A percentile compares a stretch with the other conserved stretches of the same genome.
Evolutionary conservation across 768 basidiomycete species (phyloP).

Genomic region (Psilocybe cubensis): DNA sequence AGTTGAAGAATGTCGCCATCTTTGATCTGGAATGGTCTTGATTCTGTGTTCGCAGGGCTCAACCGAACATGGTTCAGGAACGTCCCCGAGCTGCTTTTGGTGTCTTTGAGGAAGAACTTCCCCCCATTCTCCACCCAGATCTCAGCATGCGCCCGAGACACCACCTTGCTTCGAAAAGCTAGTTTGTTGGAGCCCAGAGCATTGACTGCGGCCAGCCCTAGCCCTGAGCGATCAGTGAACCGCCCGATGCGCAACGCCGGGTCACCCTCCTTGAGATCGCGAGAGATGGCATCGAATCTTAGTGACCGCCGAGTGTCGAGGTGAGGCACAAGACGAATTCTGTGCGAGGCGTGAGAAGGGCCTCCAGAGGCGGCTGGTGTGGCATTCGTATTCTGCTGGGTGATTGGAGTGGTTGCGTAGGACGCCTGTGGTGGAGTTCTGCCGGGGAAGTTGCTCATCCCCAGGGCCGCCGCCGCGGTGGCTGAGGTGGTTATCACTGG

Average conservation of each 20-base stretch:
- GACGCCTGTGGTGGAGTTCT: conserved; percentile 4
- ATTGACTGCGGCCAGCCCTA: conserved; percentile 66
- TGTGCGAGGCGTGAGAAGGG: conserved; percentile 42
- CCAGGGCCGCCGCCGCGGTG: conserved; percentile 27
- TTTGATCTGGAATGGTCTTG: conserved; percentile 74
- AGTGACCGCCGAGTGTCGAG: conserved; percentile 89
- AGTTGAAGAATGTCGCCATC: conserved; percentile 96
- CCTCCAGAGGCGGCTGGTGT: conserved; percentile 5
- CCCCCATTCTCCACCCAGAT: conserved; percentile 77
- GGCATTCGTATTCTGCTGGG: neutral
- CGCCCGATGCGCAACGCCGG: conserved; percentile 85
- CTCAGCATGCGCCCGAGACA: conserved; percentile 93
- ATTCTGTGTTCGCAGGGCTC: conserved; percentile 83
- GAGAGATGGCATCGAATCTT: conserved; percentile 89
- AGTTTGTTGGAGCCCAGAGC: conserved; percentile 80
- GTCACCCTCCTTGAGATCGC: conserved; percentile 78
- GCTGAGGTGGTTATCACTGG: conserved; percentile 28
- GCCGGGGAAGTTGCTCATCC: conserved; percentile 18
- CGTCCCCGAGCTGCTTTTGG: conserved; percentile 88
- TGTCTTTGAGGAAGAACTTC: conserved; percentile 88
- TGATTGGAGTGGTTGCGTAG: conserved; percentile 8
- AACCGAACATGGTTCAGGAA: conserved; percentile 95
- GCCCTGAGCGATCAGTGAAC: conserved; percentile 86
- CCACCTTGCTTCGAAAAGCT: conserved; percentile 95
- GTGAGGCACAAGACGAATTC: conserved; percentile 94